Conservation (phyloP, 129 eudicot genomes). For the Arctium minus region DNA sequence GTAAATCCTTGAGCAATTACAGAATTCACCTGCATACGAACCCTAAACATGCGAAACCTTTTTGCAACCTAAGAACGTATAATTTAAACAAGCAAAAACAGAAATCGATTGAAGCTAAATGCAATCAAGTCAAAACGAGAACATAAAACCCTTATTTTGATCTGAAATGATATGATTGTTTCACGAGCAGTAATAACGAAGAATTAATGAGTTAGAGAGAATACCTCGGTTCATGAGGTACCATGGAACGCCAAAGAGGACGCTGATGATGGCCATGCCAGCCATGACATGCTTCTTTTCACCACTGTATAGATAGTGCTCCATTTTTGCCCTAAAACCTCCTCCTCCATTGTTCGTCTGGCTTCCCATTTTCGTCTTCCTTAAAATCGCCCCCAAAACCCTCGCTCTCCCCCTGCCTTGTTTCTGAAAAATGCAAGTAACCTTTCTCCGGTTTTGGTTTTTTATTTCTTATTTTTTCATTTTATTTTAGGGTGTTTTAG, state of each 20-base stretch:
- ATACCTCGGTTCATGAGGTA: slow-evolving; percentile 85
- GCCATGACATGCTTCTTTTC: slow-evolving; percentile 88
- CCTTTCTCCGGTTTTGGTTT: background rate
- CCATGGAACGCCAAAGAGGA: slow-evolving; percentile 81
- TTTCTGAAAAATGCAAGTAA: background rate
- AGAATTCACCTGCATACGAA: background rate
- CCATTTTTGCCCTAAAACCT: slow-evolving; percentile 72
- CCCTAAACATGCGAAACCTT: background rate
- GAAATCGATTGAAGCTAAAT: background rate
- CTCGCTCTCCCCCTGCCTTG: background rate
- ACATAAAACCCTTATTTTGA: background rate
- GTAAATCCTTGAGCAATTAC: background rate
- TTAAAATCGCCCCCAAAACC: slow-evolving; percentile 10
- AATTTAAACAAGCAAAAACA: background rate
- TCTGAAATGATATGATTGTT: background rate
- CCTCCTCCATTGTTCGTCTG: slow-evolving; percentile 35
- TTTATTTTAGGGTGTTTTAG: too few relatives aligned
- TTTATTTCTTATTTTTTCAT: background rate
- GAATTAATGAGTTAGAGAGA: background rate
- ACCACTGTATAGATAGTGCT: slow-evolving; percentile 75
- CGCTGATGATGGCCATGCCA: slow-evolving; percentile 68
- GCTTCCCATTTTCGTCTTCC: slow-evolving; percentile 41
- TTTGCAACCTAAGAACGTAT: background rate
- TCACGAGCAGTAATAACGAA: background rate
- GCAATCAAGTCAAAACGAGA: background rate